Conservation (phyloP, 345 rosid genomes). For the Eucalyptus curtisii region DNA sequence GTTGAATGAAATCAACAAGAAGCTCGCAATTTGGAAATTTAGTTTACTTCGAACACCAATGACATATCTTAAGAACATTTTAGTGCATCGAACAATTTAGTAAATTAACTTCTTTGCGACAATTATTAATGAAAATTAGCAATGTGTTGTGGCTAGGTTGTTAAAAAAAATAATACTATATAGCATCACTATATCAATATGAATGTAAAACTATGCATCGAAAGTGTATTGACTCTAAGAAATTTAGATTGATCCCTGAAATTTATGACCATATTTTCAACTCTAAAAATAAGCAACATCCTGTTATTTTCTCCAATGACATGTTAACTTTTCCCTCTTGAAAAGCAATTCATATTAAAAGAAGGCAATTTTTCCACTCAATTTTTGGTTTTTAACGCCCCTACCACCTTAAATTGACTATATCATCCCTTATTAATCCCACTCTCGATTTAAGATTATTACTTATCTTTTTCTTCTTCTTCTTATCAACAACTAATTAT, state of each 20-base stretch:
- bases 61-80: neutral
- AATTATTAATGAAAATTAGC: neutral
- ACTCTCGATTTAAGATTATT: too few relatives aligned
- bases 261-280: neutral
- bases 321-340: too few relatives aligned
- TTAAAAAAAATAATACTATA: neutral
- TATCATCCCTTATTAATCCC: too few relatives aligned
- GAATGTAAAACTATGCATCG: neutral
- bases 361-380: too few relatives aligned
- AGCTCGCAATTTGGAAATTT: neutral
- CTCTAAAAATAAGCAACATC: neutral
- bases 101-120: neutral
- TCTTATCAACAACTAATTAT: too few relatives aligned
- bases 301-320: rapidly evolving
- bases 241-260: neutral
- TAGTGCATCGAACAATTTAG: neutral
- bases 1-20: too few relatives aligned
- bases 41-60: too few relatives aligned
- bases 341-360: too few relatives aligned
- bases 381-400: rapidly evolving
- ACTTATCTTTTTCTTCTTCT: too few relatives aligned
- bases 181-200: neutral
- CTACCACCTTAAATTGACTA: too few relatives aligned
- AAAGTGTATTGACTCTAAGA: neutral
- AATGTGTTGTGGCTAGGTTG: neutral